Percentiles rank a stretch among this genome's conserved stretches.
Conservation (phyloP, 768 basidiomycete genomes). For the Boletus edulis region DNA sequence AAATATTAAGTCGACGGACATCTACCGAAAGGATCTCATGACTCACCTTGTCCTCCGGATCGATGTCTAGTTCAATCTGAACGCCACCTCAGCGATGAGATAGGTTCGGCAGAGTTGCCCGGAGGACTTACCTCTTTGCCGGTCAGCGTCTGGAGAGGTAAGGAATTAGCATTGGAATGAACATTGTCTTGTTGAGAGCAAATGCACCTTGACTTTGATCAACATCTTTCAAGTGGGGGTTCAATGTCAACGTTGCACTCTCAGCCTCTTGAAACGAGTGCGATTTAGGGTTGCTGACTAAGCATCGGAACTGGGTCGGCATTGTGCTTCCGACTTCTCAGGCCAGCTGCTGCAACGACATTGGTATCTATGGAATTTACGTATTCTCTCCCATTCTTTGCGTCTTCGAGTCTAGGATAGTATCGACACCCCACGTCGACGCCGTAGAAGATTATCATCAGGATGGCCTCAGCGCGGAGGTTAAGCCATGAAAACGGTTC, state of each 20-base stretch:
- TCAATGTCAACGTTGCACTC: no score
- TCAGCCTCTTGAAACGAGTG: no score
- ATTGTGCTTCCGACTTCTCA: no score
- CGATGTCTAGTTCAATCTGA: slow-evolving; percentile 95
- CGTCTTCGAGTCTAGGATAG: no score
- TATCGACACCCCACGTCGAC: no score
- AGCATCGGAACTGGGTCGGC: not conserved
- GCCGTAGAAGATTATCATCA: no score
- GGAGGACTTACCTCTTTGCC: slow-evolving; percentile 80
- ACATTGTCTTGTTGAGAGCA: not conserved
- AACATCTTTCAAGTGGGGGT: slow-evolving; percentile 14
- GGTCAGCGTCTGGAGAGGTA: slow-evolving; percentile 48
- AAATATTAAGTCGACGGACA: not conserved
- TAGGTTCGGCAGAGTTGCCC: not conserved
- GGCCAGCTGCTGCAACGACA: no score
- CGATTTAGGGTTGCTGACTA: slow-evolving; percentile 5
- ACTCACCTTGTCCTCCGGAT: slow-evolving; percentile 79
- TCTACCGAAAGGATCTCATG: not conserved
- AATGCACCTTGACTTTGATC: slow-evolving; percentile 26
- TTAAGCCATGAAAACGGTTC: no score
- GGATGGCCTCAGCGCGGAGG: no score
- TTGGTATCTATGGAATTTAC: no score
- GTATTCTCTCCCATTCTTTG: no score
- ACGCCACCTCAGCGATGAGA: slow-evolving; percentile 9
- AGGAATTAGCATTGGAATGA: not conserved